Evolutionary conservation across 441 rosid species (phyloP), one percentile per base, ranked within the genome.

Genomic region (Populus hybrid): DNA sequence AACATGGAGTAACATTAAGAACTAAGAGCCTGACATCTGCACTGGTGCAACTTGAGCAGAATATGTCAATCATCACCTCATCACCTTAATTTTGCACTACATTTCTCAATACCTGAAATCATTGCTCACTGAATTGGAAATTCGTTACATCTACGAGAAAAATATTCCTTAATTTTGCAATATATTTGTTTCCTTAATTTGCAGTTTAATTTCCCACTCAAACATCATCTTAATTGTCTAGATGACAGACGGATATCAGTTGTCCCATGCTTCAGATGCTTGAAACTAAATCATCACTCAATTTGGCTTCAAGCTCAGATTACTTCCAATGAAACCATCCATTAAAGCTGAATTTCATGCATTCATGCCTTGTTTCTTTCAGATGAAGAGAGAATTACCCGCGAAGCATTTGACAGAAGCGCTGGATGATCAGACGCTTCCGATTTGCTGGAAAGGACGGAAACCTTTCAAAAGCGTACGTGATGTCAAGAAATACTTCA

Each of bases 361-460:
- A 72, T 50, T 34, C 67, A 21, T 77, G 4, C 35, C 57, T 9
- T 69, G 34, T 71, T 4, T 73, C 61, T 69, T 71, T 59, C 75
- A 93, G 97, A 73, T 91, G 42, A 88, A 83, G 82, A 85, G 57
- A 76, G 94, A 85, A 77, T 24, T 91, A 71, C 72, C 80, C 0
- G 86, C 91, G 74, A 88, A 87, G 81, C 84, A 91, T 7, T 82
- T 96, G 50, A 89, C 76, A 70, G 91, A 94, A 88, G 90, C 89
- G n/a, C 66, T 76, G 0, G 90, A 90, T 36, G 99, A 96, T 81
- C 76, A 68, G 61, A 91, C 98, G 1, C 91, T 96, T 28, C 90
- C 99, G 9, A 79, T 93, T 16, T 96, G 99, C 73, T 96, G 99
- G 99, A 94, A 88, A 82, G 99, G 99, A 36, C 80, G 77, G 78